Percentiles rank a stretch among this genome's conserved stretches.
phyloP scores from a whole-genome alignment of 495 filamentous ascomycete genomes.

The Lasiosphaeria hispida region DNA sequence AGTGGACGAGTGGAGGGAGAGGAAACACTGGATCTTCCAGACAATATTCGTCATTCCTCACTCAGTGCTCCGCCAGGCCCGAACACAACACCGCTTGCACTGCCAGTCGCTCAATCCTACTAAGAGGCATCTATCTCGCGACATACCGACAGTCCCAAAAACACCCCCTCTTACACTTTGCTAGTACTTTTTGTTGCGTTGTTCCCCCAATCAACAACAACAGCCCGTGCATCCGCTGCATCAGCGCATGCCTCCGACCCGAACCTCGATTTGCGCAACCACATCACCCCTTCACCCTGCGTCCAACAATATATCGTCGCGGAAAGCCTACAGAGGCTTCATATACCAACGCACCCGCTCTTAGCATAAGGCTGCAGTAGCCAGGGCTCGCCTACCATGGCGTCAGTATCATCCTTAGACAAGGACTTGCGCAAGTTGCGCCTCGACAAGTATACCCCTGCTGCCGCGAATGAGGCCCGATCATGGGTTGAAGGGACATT shows the following conservation, averaged over 20 bases:
- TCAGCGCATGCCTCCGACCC: constrained; percentile 9
- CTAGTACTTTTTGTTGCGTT: neutral
- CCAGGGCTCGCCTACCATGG: constrained; percentile 55
- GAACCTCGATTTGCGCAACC: neutral
- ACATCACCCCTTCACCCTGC: neutral
- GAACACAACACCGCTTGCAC: no score
- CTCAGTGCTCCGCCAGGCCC: no score
- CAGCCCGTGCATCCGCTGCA: neutral
- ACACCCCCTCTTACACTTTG: neutral
- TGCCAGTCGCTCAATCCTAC: no score
- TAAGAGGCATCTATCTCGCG: no score
- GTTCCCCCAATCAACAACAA: neutral
- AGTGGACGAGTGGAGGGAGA: no score
- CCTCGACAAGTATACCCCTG: constrained; percentile 88
- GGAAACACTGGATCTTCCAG: no score
- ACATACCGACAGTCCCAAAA: neutral
- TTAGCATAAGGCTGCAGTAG: neutral
- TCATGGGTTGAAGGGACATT: constrained; percentile 84
- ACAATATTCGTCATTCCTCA: no score
- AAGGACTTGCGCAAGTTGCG: constrained; percentile 93
- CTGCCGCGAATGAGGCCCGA: constrained; percentile 81
- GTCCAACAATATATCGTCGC: no score
- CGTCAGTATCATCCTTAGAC: constrained; percentile 90
- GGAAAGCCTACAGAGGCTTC: no score
- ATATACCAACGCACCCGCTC: neutral